Base-by-base conservation (phyloP, 305 asterid species). In the Fraxinus greggii region DNA sequence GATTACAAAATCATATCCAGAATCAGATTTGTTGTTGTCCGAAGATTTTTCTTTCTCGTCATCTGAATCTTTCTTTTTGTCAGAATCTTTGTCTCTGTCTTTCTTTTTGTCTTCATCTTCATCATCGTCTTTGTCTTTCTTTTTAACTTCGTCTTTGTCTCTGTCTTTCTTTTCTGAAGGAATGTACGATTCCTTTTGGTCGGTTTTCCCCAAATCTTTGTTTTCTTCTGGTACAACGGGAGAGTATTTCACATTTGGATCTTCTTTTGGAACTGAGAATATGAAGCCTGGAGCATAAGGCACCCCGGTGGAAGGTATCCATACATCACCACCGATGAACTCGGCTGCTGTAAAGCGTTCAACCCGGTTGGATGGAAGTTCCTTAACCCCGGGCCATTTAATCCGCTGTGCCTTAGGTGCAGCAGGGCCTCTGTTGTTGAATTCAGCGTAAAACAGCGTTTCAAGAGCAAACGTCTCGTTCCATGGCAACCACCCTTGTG, bases 401-500 rank as follows among this genome's bases (percentile, higher is more conserved):
- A 88, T 89, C 28, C 94, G 59, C 1, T 33, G 40, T 0, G 70
- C 73, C 70, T 80, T 61, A 17, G 82, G 72, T 0, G 94, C 72
- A 12, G 90, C 91, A 5, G 87, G 88, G 4, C 94, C 94, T 13
- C 56, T 72, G 59, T 91, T 91, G 12, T 83, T 63, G 28, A 83
- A 85, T 85, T 91, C 94, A 0, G 89, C 92, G 2, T 89, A 91
- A 76, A 80, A 89, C 61, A 88, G 84, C 1, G 90, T 91, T 59
- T 85, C 83, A 7, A 86, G 83, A 9, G 82, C 86, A 15, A 21
- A 74, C 10, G 79, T 70, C 1, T 33, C 77, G 1, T 65, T 67
- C 94, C 94, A 91, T 0, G 85, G 79, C 32, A 90, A 35, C 94
- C 94, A 91, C 72, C 94, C 94, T 15, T 81, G 83, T 0, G 90